phyloP scores from a whole-genome alignment of 208 protist species.

The Crithidia fasciculata region DNA sequence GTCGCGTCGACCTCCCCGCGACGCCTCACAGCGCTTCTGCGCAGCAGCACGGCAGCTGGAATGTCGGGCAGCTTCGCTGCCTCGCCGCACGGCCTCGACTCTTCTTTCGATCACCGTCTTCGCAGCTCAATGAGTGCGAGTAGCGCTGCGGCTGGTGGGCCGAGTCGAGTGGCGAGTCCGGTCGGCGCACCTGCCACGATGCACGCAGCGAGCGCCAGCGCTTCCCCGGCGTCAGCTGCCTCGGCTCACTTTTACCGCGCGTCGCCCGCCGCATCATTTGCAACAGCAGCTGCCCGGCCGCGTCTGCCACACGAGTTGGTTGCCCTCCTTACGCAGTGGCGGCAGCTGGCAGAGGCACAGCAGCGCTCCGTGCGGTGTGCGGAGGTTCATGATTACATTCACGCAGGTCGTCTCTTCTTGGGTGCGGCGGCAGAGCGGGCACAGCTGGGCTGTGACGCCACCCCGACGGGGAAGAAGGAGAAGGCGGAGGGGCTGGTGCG shows the following conservation, averaged over 20 bases:
- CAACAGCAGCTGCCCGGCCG: not conserved
- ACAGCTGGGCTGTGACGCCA: slow-evolving; percentile 7
- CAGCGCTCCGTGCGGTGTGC: slow-evolving; percentile 17
- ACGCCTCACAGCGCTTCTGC: too few species aligned
- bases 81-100: too few species aligned
- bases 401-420: slow-evolving; percentile 20
- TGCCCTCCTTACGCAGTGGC: slow-evolving; percentile 11
- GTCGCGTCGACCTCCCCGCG: not conserved
- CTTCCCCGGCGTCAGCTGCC: not conserved
- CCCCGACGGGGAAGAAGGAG: not conserved
- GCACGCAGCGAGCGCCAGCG: too few species aligned
- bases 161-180: too few species aligned
- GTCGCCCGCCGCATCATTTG: not conserved
- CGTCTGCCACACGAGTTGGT: not conserved
- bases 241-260: not conserved
- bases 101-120: too few species aligned
- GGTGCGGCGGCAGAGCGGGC: slow-evolving; percentile 16
- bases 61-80: not conserved
- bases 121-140: too few species aligned
- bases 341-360: slow-evolving; percentile 15
- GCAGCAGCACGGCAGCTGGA: too few species aligned
- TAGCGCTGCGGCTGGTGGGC: too few species aligned
- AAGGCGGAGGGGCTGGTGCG: not conserved
- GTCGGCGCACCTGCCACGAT: too few species aligned
- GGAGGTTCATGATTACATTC: slow-evolving; percentile 23